Evolutionary conservation across 805 yeast genomes (phyloP).

Genomic region (Nakazawaea wickerhamii): DNA sequence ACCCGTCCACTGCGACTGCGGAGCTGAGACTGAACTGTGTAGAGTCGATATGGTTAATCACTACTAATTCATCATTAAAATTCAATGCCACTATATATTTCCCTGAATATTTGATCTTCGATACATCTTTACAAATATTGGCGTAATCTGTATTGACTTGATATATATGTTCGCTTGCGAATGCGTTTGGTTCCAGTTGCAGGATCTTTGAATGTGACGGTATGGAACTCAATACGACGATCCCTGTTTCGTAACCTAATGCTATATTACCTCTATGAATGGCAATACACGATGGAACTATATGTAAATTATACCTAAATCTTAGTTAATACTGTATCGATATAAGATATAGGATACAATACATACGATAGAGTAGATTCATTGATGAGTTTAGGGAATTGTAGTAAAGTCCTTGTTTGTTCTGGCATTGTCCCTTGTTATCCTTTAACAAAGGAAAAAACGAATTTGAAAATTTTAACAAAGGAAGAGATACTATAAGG

Average conservation of each 20-base stretch:
- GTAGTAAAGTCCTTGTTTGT: not conserved
- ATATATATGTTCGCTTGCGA: not conserved
- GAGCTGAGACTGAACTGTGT: not conserved
- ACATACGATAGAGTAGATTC: not conserved
- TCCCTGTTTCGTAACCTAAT: constrained; percentile 7
- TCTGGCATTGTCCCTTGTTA: not conserved
- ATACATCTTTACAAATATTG: not conserved
- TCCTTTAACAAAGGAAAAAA: not conserved
- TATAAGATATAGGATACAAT: not conserved
- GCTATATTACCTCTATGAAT: constrained; percentile 1
- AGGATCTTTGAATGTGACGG: not conserved
- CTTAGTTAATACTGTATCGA: not conserved
- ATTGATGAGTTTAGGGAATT: not conserved
- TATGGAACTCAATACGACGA: constrained; percentile 1
- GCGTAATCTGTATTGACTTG: not conserved
- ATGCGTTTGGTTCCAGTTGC: not conserved
- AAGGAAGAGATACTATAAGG: no score
- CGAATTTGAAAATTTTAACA: not conserved
- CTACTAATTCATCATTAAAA: not conserved
- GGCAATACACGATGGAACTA: constrained; percentile 7
- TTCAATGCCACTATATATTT: constrained; percentile 1
- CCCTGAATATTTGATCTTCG: not conserved
- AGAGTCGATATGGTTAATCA: constrained; percentile 6
- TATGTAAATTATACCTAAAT: not conserved
- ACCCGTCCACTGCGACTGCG: not conserved